phyloP scores from a whole-genome alignment of 176 grass and related monocot genomes.

The Hordeum marinum region DNA sequence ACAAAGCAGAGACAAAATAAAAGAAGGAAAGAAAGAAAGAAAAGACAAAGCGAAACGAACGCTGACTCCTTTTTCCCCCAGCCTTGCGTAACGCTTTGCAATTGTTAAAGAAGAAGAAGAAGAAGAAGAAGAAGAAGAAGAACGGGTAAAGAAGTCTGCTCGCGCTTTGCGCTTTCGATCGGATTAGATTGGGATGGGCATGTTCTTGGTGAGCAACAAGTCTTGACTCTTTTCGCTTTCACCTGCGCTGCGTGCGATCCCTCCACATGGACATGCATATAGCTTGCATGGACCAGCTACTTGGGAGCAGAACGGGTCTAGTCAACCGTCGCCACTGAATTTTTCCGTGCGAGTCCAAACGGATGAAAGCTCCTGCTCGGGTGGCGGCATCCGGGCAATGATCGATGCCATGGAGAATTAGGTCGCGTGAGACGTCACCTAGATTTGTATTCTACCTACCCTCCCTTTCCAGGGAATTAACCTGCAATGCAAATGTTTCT shows the following conservation, averaged over 20 bases:
- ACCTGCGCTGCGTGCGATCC: neutral
- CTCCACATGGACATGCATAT: neutral
- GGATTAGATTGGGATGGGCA: slow-evolving; percentile 24
- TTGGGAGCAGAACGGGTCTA: neutral
- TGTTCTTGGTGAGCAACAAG: slow-evolving; percentile 36
- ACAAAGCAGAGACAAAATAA: neutral
- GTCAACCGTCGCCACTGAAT: slow-evolving; percentile 20
- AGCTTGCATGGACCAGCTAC: slow-evolving; percentile 20
- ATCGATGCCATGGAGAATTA: slow-evolving; percentile 27
- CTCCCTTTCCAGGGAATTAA: neutral
- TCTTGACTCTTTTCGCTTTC: slow-evolving; percentile 28
- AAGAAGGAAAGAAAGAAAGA: neutral
- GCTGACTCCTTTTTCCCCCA: slow-evolving; percentile 26
- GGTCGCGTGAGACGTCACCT: slow-evolving; percentile 10
- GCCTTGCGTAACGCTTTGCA: slow-evolving; percentile 26
- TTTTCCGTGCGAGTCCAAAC: slow-evolving; percentile 37
- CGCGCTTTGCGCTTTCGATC: slow-evolving; percentile 26
- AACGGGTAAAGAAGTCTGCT: neutral
- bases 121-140: neutral
- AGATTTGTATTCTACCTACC: neutral
- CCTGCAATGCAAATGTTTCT: neutral
- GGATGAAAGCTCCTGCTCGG: slow-evolving; percentile 7
- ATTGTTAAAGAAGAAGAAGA: neutral
- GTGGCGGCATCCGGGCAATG: slow-evolving; percentile 2
- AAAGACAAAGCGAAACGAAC: slow-evolving; percentile 44